Evolutionary conservation across 768 basidiomycete species (phyloP).

Genomic region (Rhizopogon rudus): DNA sequence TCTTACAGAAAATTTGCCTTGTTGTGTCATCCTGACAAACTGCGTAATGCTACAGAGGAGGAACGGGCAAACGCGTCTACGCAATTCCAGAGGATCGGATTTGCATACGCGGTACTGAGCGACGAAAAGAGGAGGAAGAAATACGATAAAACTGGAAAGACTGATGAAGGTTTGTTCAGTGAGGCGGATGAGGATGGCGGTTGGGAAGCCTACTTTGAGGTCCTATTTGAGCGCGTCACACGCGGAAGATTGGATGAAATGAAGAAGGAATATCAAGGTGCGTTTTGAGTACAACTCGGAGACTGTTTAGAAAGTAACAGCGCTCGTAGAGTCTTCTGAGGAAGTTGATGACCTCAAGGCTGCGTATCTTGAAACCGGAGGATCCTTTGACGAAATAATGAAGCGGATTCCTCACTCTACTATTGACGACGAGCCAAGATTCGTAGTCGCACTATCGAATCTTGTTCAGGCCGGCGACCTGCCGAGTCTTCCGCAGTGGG

Average conservation of each 20-base stretch:
- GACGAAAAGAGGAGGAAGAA: slow-evolving; percentile 70
- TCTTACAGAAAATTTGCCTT: slow-evolving; percentile 85
- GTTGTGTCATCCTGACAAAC: slow-evolving; percentile 87
- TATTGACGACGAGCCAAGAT: slow-evolving; percentile 79
- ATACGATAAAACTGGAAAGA: slow-evolving; percentile 85
- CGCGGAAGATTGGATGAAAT: slow-evolving; percentile 85
- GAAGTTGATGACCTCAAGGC: slow-evolving; percentile 74
- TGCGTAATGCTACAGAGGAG: slow-evolving; percentile 51
- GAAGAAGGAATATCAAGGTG: slow-evolving; percentile 93
- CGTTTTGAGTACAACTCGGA: background rate
- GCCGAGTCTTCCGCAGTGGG: slow-evolving; percentile 56
- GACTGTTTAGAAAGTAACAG: background rate
- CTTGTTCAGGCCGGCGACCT: slow-evolving; percentile 64
- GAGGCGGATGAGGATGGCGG: slow-evolving; percentile 69
- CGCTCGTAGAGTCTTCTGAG: slow-evolving; percentile 68
- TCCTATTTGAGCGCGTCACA: slow-evolving; percentile 84
- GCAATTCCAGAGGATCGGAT: slow-evolving; percentile 91
- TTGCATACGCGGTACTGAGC: slow-evolving; percentile 85
- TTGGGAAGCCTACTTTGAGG: slow-evolving; percentile 95
- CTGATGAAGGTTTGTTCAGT: slow-evolving; percentile 71
- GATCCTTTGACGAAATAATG: slow-evolving; percentile 81
- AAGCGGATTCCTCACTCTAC: slow-evolving; percentile 82
- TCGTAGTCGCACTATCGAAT: slow-evolving; percentile 61
- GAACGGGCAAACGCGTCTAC: slow-evolving; percentile 63
- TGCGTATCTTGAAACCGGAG: slow-evolving; percentile 68